Evolutionary conservation across 1,284 basidiomycete genomes (phyloP), one percentile per base, ranked within the genome.

Genomic region (Leccinum pachyderme): DNA sequence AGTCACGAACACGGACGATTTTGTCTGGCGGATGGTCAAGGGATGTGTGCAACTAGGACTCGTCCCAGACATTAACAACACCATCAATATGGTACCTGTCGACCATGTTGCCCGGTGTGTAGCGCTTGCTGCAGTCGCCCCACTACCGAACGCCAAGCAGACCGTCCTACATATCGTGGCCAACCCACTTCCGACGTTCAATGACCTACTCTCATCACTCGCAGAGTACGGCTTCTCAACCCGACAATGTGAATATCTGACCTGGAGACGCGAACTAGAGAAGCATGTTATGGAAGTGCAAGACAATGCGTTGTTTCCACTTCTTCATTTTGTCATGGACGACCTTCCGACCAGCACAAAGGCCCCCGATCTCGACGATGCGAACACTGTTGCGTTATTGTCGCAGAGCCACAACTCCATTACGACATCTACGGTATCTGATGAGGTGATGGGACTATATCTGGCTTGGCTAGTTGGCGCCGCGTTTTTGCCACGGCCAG

Each of bases 1-100:
- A 87, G 95, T 98, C 2, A 98, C 95, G 28, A 99, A 99, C 75
- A 99, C 97, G 35, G 97, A 99, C 66, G 97, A 99, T 73, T 99
- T 99, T 74, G 83, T 99, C 54, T 98, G 96, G 95, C 86, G 97
- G 22, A 79, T 99, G 70, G 93, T 98, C 70, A 99, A 99, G 74
- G 97, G 97, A 25, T 98, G 95, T 70, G 82, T 97, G 47, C 97
- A 99, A 72, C 86, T 99, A 6, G 96, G 96, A 3, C 82, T 95
- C 44, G 87, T 95, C 2, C 97, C 97, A 1, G 93, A 99, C 70
- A 98, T 99, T 73, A 94, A 98, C 79, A 99, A 99, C 75, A 90
- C 92, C 4, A 83, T 99, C 68, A 99, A 99, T 75, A 96, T 98
- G 91, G 92, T 95, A 18, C 97, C 97, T 0, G 97, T 99, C 28